A percentile compares a stretch with the other conserved stretches of the same genome.
Conservation (phyloP, 2,329 filamentous ascomycete genomes). For the Xylaria digitata region DNA sequence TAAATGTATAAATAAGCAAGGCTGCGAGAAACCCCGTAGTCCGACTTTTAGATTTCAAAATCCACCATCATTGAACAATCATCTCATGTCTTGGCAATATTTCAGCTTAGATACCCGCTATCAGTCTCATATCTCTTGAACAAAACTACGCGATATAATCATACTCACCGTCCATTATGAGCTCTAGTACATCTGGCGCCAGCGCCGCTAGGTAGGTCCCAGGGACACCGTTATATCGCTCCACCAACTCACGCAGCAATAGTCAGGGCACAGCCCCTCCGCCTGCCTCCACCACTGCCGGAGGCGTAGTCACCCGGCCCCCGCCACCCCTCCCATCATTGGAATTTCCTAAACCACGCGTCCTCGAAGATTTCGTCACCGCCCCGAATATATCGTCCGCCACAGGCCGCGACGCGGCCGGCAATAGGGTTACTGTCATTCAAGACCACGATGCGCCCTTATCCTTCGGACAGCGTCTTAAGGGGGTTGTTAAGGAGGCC, state of each 20-base stretch:
- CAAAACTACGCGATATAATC: background rate
- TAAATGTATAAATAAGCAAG: too few relatives aligned
- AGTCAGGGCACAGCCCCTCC: background rate
- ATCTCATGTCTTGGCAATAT: background rate
- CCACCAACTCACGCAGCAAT: too few relatives aligned
- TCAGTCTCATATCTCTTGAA: background rate
- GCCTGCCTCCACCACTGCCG: background rate
- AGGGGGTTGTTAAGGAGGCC: background rate
- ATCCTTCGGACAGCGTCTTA: background rate
- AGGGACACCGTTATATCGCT: background rate
- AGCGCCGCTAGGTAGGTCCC: constrained; percentile 7
- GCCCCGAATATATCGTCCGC: background rate
- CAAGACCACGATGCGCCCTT: background rate
- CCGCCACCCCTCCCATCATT: background rate
- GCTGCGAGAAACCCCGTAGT: background rate
- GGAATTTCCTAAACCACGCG: background rate
- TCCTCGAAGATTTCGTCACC: background rate
- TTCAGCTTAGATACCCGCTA: background rate
- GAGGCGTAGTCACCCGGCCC: background rate
- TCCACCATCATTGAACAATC: background rate
- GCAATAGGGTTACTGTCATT: background rate
- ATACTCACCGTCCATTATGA: constrained; percentile 2
- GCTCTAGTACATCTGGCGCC: background rate
- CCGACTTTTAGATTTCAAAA: background rate
- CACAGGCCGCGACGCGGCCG: background rate